phyloP scores from a whole-genome alignment of 2,329 filamentous ascomycete genomes.

The Colletotrichum paranaense region DNA sequence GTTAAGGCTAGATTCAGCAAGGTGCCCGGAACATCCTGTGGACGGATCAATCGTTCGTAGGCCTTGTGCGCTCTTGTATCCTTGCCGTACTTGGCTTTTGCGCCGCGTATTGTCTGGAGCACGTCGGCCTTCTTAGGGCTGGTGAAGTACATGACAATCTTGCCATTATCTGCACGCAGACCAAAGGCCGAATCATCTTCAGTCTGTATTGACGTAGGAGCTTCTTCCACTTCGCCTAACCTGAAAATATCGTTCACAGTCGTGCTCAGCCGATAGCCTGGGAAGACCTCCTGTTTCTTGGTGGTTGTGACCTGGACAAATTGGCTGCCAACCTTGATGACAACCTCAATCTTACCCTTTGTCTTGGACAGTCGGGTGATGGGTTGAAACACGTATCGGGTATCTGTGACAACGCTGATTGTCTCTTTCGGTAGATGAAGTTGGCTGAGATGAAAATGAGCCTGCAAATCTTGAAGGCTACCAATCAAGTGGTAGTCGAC shows the following conservation, averaged over 20 bases:
- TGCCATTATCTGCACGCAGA: conserved; percentile 74
- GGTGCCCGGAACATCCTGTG: conserved; percentile 77
- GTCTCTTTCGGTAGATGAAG: conserved; percentile 77
- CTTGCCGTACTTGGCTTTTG: conserved; percentile 74
- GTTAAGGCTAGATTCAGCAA: conserved; percentile 75
- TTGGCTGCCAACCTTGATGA: conserved; percentile 75
- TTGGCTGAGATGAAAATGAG: conserved; percentile 74
- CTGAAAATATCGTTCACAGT: conserved; percentile 79
- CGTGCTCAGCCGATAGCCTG: conserved; percentile 69
- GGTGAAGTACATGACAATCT: conserved; percentile 78
- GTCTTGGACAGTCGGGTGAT: conserved; percentile 75
- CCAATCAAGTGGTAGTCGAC: conserved; percentile 75
- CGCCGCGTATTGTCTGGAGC: conserved; percentile 70
- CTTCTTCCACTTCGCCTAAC: conserved; percentile 75
- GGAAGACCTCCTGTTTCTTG: conserved; percentile 76
- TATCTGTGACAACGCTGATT: conserved; percentile 75
- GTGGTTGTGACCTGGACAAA: conserved; percentile 77
- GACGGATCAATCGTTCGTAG: conserved; percentile 73
- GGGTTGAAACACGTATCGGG: conserved; percentile 72
- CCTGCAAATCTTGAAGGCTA: conserved; percentile 73
- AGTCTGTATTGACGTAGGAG: conserved; percentile 70
- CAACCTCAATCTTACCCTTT: conserved; percentile 76
- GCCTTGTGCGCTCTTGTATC: conserved; percentile 70
- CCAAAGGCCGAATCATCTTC: conserved; percentile 77
- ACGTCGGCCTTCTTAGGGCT: conserved; percentile 73